Percentiles rank a stretch among this genome's conserved stretches.
Evolutionary conservation across 371 early-diverging fungal species (phyloP).

Genomic region (Saksenaea vasiformis): DNA sequence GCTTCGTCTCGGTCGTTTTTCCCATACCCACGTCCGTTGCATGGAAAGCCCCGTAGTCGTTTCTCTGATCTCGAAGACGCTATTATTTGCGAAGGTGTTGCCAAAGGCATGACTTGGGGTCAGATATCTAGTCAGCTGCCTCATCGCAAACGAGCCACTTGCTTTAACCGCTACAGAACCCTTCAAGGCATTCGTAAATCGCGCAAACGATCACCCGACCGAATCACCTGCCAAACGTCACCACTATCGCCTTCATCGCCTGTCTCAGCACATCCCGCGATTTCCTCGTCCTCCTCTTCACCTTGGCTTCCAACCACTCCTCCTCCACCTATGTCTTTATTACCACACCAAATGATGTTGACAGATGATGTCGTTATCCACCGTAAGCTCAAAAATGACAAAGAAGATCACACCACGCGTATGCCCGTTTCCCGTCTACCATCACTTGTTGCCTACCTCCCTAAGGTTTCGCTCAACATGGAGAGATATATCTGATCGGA

Average conservation of each 20-base stretch:
- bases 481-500: constrained; percentile 1
- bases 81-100: constrained; percentile 48
- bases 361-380: not conserved
- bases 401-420: not conserved
- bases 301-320: constrained; percentile 12
- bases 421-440: constrained; percentile 2
- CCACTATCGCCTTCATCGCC: constrained; percentile 13
- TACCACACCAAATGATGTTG: not conserved
- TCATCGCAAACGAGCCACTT: constrained; percentile 52
- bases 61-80: constrained; percentile 49
- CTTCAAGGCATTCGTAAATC: constrained; percentile 51
- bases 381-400: not conserved
- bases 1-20: not conserved
- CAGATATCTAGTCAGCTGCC: constrained; percentile 45
- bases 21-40: constrained; percentile 3
- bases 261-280: constrained; percentile 14
- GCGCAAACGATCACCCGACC: constrained; percentile 23
- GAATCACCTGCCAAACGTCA: not conserved
- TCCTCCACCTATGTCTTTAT: constrained; percentile 5
- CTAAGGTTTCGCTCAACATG: not conserved
- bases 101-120: constrained; percentile 48
- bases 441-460: constrained; percentile 4
- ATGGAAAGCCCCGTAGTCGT: constrained; percentile 45
- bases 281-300: constrained; percentile 17
- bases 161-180: constrained; percentile 50